Evolutionary conservation across 352 stramenopile species (phyloP), one percentile per base, ranked within the genome.

Genomic region (Blastocystis sp.): DNA sequence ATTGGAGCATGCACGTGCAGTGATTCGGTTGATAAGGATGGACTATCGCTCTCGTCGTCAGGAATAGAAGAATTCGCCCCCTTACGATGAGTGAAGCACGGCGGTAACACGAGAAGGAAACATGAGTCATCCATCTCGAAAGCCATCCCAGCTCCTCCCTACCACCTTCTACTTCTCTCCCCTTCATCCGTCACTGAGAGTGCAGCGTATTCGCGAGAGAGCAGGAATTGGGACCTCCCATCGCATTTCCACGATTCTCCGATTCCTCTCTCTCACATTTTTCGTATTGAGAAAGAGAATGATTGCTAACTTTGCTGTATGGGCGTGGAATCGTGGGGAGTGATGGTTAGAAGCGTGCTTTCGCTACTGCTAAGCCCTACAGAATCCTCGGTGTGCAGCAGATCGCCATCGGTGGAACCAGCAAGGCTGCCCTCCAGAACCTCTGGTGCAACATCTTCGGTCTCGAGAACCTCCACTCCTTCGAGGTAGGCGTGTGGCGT

Each of bases 371-470:
- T 26, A 90, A 91, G 90, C 79, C 94, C 35, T 98, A 98, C 93
- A 93, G 94, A 82, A 94, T 99, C 80, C 93, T 99, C 26, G 97
- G 97, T 33, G 91, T 99, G 66, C 97, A 99, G 93, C 97, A 99
- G 92, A 94, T 99, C 59, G 97, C 97, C 31, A 96, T 99, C 61
- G 97, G 97, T 69, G 94, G 93, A 37, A 67, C 94, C 0, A 92
- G 96, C 91, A 98, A 98, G 91, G 90, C 90, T 62, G 92, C 93
- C 33, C 91, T 98, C n/a, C 94, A 91, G 90, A 91, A 94, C 33
- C 91, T 97, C 2, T 97, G 94, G 94, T 93, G 94, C 35, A 94
- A 95, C 90, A 92, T 94, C 35, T 93, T 97, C 35, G 94, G 94
- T 1, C 82, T 96, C 16, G 91, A 65, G 9, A 92, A 90, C 35